Conservation (phyloP, 306 rosid species). For the Castanea crenata region DNA sequence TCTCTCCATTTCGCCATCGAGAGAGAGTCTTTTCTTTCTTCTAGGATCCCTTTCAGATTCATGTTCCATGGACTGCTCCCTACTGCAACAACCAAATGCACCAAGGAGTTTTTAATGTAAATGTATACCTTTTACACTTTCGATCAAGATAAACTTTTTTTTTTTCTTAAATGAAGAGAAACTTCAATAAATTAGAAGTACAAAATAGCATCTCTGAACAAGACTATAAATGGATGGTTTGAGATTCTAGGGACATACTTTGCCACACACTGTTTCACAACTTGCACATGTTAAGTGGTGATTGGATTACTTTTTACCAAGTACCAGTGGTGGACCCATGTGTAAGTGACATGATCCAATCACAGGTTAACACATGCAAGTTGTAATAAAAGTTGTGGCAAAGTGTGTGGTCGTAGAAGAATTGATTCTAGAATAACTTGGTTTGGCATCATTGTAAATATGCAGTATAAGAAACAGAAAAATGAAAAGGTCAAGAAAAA, state of each 20-base stretch:
- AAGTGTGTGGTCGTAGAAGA: no score
- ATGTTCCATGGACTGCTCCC: slow-evolving; percentile 40
- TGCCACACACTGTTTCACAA: no score
- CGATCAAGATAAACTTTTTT: not conserved
- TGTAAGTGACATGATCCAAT: no score
- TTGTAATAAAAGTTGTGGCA: no score
- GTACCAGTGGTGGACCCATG: no score
- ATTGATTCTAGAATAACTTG: not conserved
- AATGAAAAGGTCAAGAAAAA: slow-evolving; percentile 10
- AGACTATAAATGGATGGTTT: not conserved
- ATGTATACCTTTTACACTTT: slow-evolving; percentile 1
- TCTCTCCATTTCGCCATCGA: slow-evolving; percentile 59
- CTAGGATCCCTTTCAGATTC: slow-evolving; percentile 39
- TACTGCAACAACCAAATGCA: slow-evolving; percentile 46
- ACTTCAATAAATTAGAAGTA: slow-evolving; percentile 10
- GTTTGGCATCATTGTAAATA: not conserved
- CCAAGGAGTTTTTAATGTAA: slow-evolving; percentile 23
- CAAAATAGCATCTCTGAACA: not conserved
- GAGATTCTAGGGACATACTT: slow-evolving; percentile 3
- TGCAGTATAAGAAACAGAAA: not conserved
- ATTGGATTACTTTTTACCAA: no score
- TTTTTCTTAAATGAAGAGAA: not conserved
- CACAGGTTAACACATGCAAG: no score
- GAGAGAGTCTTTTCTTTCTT: slow-evolving; percentile 61
- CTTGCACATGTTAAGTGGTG: no score